Conservation (phyloP, 78 protist species). For the Speleostelium caveatum region DNA sequence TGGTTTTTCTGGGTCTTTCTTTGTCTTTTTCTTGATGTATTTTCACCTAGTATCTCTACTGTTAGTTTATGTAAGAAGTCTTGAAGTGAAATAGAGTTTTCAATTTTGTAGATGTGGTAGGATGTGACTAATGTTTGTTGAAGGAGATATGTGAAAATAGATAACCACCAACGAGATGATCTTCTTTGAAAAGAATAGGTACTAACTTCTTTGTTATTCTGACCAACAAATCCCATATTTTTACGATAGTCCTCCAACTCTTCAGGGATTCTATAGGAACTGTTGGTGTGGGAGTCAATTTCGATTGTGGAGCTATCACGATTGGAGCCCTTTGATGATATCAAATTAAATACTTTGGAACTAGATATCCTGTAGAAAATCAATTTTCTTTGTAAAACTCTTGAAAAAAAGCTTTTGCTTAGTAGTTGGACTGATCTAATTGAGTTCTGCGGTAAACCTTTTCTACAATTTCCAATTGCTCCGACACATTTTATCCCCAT, state of each 20-base stretch:
- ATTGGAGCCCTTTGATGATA: not conserved
- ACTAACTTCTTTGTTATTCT: not conserved
- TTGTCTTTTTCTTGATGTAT: too few species aligned
- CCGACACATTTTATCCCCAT: not conserved
- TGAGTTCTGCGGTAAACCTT: not conserved
- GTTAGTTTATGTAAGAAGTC: too few species aligned
- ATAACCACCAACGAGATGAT: not conserved
- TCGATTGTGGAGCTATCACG: not conserved
- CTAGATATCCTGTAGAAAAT: not conserved
- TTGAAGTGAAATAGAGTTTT: not conserved
- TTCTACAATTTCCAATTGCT: not conserved
- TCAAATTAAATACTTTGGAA: not conserved
- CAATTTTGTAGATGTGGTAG: not conserved
- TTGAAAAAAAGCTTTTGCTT: not conserved
- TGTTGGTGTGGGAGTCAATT: not conserved
- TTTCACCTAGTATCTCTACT: too few species aligned
- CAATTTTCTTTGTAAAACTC: not conserved
- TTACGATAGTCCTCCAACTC: not conserved
- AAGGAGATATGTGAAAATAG: not conserved
- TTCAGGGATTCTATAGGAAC: not conserved
- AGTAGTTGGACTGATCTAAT: not conserved
- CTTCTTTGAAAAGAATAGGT: not conserved
- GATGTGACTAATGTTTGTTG: not conserved
- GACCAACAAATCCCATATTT: slow-evolving; percentile 3
- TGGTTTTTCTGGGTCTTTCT: too few species aligned